A percentile compares a stretch with the other conserved stretches of the same genome.
phyloP scores from a whole-genome alignment of 2,329 filamentous ascomycete species.

The Blastomyces silverae region DNA sequence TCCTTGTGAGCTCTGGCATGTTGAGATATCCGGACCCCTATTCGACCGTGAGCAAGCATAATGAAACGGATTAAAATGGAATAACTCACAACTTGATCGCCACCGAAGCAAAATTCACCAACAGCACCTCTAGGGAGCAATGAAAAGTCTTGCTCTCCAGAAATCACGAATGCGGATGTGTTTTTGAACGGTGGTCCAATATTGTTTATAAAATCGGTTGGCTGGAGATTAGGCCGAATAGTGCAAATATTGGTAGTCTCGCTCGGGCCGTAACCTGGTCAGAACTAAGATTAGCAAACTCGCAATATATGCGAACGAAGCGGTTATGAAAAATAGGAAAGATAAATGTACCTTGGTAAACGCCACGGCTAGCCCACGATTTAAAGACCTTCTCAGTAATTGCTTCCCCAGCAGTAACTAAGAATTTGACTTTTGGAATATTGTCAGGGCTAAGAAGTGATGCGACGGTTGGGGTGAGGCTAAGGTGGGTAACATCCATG shows the following conservation, averaged over 20 bases:
- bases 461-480: conserved; percentile 78
- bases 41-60: conserved; percentile 19
- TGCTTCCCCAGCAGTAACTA: conserved; percentile 76
- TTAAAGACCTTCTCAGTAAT: conserved; percentile 65
- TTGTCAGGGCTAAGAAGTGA: conserved; percentile 62
- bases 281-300: conserved; percentile 10
- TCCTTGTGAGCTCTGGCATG: conserved; percentile 53
- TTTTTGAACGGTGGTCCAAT: conserved; percentile 70
- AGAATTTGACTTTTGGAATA: conserved; percentile 63
- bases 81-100: conserved; percentile 61
- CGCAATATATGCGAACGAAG: background rate
- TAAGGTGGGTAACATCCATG: conserved; percentile 68
- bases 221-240: conserved; percentile 55
- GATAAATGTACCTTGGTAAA: conserved; percentile 59
- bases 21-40: conserved; percentile 63
- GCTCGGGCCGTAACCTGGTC: conserved; percentile 66
- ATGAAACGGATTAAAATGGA: background rate
- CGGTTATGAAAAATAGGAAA: background rate
- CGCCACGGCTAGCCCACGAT: conserved; percentile 58
- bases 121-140: conserved; percentile 62
- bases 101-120: conserved; percentile 82
- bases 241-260: conserved; percentile 87
- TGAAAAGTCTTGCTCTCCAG: conserved; percentile 39
- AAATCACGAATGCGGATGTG: conserved; percentile 64
- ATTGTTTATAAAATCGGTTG: conserved; percentile 59